Evolutionary conservation across 768 basidiomycete genomes (phyloP).

Genomic region (Pleurotus eryngii): DNA sequence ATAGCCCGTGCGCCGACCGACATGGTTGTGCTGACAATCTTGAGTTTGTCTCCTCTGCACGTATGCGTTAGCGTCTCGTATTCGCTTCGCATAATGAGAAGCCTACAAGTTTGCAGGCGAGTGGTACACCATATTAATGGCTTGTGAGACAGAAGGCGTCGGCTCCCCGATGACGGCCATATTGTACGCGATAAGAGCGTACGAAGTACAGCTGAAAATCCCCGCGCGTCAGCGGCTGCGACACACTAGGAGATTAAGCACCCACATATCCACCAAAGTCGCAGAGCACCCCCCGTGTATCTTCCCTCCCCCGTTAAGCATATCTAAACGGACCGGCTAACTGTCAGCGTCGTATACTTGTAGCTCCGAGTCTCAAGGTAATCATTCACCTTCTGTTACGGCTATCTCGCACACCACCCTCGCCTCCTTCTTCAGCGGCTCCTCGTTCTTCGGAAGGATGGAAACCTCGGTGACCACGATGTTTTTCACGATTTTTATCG

Average conservation of each 20-base stretch:
- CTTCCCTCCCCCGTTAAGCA: conserved; percentile 42
- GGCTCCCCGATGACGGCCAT: neutral
- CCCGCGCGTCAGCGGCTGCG: too few relatives aligned
- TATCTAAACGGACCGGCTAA: conserved; percentile 14
- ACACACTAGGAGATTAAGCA: neutral
- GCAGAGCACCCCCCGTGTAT: conserved; percentile 58
- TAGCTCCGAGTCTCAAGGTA: neutral
- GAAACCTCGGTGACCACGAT: conserved; percentile 19
- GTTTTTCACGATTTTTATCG: conserved; percentile 12
- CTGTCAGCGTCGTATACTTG: neutral
- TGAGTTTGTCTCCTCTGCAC: conserved; percentile 44
- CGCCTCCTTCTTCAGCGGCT: conserved; percentile 24
- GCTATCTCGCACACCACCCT: conserved; percentile 25
- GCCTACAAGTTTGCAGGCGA: conserved; percentile 50
- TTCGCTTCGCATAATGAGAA: neutral
- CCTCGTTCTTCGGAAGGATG: conserved; percentile 22
- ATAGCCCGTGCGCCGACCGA: conserved; percentile 43
- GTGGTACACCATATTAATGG: conserved; percentile 51
- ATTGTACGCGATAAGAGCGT: conserved; percentile 3
- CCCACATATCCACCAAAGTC: conserved; percentile 39
- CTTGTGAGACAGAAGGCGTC: conserved; percentile 40
- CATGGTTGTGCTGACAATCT: conserved; percentile 51
- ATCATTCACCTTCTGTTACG: conserved; percentile 21
- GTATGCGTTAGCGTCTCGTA: neutral
- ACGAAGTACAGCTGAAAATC: neutral